These are phyloP conservation scores for Xylaria sp. DNA, from an alignment of 2,329 filamentous ascomycete genomes.

Conservation along the genomic window DNA sequence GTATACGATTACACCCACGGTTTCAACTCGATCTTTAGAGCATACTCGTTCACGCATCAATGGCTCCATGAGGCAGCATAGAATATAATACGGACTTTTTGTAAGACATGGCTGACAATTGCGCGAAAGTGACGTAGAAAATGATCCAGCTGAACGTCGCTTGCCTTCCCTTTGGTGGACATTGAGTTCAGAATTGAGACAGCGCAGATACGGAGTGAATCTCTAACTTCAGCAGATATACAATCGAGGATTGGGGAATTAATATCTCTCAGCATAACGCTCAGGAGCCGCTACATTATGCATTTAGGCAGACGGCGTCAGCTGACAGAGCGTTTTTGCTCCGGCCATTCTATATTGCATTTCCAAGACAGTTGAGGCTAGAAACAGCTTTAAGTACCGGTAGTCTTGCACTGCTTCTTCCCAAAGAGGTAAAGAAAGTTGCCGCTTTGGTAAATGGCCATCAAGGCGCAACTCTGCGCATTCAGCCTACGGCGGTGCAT, in stretches of 20 bases:
- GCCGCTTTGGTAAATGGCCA: too few relatives aligned
- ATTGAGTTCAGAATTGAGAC: neutral
- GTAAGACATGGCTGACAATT: neutral
- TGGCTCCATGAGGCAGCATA: neutral
- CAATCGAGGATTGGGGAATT: neutral
- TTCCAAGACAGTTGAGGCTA: too few relatives aligned
- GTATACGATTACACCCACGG: constrained; percentile 29
- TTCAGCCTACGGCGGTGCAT: too few relatives aligned
- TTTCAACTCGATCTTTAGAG: constrained; percentile 31
- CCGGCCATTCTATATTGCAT: too few relatives aligned
- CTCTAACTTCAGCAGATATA: neutral
- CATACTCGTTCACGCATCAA: neutral
- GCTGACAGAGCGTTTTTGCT: neutral
- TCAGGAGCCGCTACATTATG: neutral
- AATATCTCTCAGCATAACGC: neutral
- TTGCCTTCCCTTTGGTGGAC: neutral
- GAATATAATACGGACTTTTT: neutral
- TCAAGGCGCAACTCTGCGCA: too few relatives aligned
- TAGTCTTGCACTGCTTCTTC: too few relatives aligned
- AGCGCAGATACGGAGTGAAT: neutral
- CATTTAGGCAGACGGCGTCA: neutral
- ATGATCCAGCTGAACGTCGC: neutral
- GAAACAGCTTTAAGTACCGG: too few relatives aligned
- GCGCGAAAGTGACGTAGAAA: neutral
- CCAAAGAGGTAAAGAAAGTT: too few relatives aligned